Percentiles rank a stretch among this genome's conserved stretches.
Conservation (phyloP, 108 stramenopile species). For the Cylindrotheca closterium region DNA sequence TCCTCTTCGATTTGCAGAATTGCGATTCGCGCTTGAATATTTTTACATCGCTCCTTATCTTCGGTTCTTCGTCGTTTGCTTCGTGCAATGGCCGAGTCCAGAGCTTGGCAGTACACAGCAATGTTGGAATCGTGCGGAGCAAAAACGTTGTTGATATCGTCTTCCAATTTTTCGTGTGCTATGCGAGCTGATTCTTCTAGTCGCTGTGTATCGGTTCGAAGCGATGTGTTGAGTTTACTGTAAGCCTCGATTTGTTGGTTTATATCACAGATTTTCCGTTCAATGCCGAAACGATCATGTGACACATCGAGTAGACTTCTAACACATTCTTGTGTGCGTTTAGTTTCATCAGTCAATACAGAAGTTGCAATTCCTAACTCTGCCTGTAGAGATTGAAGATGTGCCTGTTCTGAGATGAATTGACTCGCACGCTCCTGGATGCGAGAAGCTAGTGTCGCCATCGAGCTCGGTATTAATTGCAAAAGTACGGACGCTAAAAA, state of each 20-base stretch:
- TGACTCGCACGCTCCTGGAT: neutral
- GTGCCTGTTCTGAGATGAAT: neutral
- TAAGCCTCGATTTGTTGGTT: too few relatives aligned
- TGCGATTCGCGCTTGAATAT: neutral
- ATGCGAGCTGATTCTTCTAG: too few relatives aligned
- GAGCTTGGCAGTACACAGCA: neutral
- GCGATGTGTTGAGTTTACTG: too few relatives aligned
- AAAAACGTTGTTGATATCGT: neutral
- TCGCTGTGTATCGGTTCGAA: too few relatives aligned
- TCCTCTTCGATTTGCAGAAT: neutral
- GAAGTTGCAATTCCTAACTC: neutral
- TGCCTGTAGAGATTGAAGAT: neutral
- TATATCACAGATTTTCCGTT: too few relatives aligned
- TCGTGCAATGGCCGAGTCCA: neutral
- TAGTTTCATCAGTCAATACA: too few relatives aligned
- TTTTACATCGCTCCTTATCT: neutral
- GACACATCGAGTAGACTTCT: too few relatives aligned
- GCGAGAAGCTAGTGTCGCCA: neutral
- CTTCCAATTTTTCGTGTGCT: neutral
- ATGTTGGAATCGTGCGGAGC: neutral
- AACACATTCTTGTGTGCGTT: too few relatives aligned
- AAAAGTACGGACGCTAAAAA: too few relatives aligned
- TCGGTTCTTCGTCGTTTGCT: neutral
- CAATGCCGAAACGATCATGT: too few relatives aligned
- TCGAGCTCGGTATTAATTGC: too few relatives aligned